Conservation (phyloP, 2,329 filamentous ascomycete species). For the Cryphonectria radicalis region DNA sequence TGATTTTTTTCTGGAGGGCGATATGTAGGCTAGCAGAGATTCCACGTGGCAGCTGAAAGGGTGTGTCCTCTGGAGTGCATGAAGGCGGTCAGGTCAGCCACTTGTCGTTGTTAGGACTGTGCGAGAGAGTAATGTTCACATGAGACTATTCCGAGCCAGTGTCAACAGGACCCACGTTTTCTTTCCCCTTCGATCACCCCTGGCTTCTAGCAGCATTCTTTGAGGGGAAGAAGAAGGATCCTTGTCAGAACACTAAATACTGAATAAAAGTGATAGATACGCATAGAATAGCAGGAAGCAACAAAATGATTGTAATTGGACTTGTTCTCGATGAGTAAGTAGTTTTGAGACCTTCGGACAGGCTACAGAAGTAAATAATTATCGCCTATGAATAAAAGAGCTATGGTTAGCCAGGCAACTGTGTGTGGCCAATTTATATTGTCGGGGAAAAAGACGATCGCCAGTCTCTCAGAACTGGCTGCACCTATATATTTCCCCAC, state of each 20-base stretch:
- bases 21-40: not conserved
- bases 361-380: too few species aligned
- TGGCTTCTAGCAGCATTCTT: not conserved
- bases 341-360: too few species aligned
- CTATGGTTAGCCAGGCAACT: too few species aligned
- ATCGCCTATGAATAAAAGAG: too few species aligned
- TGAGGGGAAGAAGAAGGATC: not conserved
- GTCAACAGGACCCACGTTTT: not conserved
- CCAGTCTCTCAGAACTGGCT: too few species aligned
- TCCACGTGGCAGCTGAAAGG: slow-evolving; percentile 7
- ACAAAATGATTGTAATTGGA: too few species aligned
- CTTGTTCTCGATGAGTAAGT: too few species aligned
- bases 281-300: too few species aligned
- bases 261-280: not conserved
- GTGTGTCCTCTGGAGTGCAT: not conserved
- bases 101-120: not conserved
- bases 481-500: too few species aligned
- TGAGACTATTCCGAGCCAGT: slow-evolving; percentile 4
- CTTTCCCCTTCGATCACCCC: not conserved
- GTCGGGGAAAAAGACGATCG: too few species aligned
- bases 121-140: not conserved
- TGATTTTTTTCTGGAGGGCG: not conserved
- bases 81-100: slow-evolving; percentile 6
- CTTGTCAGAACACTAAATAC: not conserved
- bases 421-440: too few species aligned